These are phyloP conservation scores for Avicennia marina DNA, from an alignment of 257 asterid genomes.

Conservation along the genomic window DNA sequence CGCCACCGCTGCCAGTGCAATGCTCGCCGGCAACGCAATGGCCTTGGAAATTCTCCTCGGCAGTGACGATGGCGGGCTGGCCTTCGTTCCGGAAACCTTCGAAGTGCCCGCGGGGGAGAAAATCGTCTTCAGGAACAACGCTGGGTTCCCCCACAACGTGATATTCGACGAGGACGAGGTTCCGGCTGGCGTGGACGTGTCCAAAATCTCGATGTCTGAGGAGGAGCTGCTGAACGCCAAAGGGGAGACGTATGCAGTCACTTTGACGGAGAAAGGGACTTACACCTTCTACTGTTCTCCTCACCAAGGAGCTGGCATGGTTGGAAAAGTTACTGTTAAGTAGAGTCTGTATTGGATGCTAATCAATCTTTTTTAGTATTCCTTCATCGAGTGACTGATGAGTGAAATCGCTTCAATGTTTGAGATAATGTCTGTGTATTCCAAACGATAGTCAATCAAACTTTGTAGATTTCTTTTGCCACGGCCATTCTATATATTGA, in stretches of 20 bases:
- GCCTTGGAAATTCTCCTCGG: conserved; percentile 68
- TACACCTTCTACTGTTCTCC: conserved; percentile 85
- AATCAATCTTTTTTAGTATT: no score
- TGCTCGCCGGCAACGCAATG: conserved; percentile 65
- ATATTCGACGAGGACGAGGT: conserved; percentile 80
- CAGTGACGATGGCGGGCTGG: conserved; percentile 46
- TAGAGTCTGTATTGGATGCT: no score
- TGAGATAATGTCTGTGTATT: no score
- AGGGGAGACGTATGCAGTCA: conserved; percentile 60
- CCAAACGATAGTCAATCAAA: no score
- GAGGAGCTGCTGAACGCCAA: conserved; percentile 56
- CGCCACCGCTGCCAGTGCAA: conserved; percentile 67
- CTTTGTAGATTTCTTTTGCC: no score
- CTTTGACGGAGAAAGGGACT: conserved; percentile 75
- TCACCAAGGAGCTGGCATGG: conserved; percentile 86
- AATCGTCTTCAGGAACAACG: conserved; percentile 73
- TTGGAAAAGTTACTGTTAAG: conserved; percentile 69
- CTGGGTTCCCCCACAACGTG: conserved; percentile 85
- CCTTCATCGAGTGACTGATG: no score
- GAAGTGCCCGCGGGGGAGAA: conserved; percentile 68
- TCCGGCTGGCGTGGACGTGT: conserved; percentile 71
- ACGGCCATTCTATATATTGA: no score
- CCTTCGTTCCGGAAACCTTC: conserved; percentile 49
- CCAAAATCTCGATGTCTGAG: conserved; percentile 68
- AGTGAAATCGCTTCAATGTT: no score